Evolutionary conservation across 2,329 filamentous ascomycete species (phyloP).

Genomic region (Exophiala bonariae): DNA sequence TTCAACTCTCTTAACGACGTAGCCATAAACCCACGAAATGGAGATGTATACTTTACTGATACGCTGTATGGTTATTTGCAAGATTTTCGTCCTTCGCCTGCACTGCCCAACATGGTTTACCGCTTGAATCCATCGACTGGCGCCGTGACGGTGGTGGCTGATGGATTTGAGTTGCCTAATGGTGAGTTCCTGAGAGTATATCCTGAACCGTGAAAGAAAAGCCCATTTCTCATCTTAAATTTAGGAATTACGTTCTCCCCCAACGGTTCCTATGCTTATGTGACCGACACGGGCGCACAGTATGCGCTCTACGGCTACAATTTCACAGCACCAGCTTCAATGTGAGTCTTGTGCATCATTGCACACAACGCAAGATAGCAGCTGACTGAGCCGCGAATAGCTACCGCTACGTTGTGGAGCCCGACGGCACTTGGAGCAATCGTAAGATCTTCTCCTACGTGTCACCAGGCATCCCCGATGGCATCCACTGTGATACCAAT

Average conservation of each 20-base stretch:
- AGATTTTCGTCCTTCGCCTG: constrained; percentile 46
- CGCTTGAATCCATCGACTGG: constrained; percentile 43
- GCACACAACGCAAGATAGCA: too few species aligned
- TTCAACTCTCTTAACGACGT: constrained; percentile 30
- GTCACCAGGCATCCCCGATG: constrained; percentile 47
- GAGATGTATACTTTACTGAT: constrained; percentile 30
- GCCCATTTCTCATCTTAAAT: too few species aligned
- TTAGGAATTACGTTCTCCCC: constrained; percentile 34
- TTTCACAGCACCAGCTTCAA: constrained; percentile 20
- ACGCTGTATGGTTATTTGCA: constrained; percentile 43
- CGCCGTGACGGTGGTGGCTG: constrained; percentile 49
- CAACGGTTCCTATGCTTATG: constrained; percentile 32
- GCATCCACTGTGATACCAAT: constrained; percentile 51
- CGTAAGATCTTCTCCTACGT: constrained; percentile 55
- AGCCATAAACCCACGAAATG: constrained; percentile 22
- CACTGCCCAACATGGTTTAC: constrained; percentile 52
- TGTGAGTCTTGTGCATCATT: constrained; percentile 17
- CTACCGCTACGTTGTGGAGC: constrained; percentile 23
- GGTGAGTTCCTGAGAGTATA: constrained; percentile 31
- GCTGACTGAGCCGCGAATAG: constrained; percentile 9
- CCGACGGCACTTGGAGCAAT: constrained; percentile 35
- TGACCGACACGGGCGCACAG: constrained; percentile 26
- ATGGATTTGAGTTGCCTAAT: constrained; percentile 47
- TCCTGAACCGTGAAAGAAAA: too few species aligned
- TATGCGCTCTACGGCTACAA: constrained; percentile 23